phyloP scores from a whole-genome alignment of 805 yeast genomes.

The Yarrowia sp. region DNA sequence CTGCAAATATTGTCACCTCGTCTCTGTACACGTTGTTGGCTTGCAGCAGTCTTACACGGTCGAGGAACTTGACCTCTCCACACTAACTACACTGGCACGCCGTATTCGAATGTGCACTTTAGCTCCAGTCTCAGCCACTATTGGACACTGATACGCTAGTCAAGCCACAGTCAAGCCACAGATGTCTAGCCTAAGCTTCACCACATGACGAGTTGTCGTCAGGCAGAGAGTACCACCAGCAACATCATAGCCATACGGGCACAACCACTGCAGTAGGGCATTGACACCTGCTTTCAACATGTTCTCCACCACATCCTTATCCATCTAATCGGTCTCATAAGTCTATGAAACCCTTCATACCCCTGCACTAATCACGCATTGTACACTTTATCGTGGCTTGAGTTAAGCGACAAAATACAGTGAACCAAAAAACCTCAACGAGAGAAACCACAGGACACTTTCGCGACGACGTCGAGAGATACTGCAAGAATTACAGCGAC shows the following conservation, averaged over 20 bases:
- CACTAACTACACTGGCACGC: too few species aligned
- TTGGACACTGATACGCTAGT: constrained; percentile 11
- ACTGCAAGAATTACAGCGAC: not conserved
- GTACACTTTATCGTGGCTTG: constrained; percentile 32
- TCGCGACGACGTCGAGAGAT: not conserved
- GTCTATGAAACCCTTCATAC: not conserved
- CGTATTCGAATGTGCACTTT: not conserved
- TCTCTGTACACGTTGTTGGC: too few species aligned
- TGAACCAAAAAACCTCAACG: not conserved
- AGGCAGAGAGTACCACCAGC: too few species aligned
- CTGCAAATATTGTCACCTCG: too few species aligned
- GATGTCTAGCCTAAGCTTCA: not conserved
- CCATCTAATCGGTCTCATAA: not conserved
- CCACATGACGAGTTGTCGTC: not conserved
- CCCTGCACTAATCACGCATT: constrained; percentile 36
- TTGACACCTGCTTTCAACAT: too few species aligned
- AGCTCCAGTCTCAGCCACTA: constrained; percentile 14
- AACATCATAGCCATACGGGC: too few species aligned
- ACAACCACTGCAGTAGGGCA: too few species aligned
- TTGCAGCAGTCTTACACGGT: too few species aligned
- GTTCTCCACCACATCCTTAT: not conserved
- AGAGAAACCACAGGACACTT: not conserved
- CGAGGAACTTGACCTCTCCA: too few species aligned
- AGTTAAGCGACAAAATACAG: constrained; percentile 30
- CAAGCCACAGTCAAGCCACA: constrained; percentile 15